These are phyloP conservation scores for Carex sylvatica DNA, from an alignment of 202 grass and related monocot genomes.

Conservation along the genomic window DNA sequence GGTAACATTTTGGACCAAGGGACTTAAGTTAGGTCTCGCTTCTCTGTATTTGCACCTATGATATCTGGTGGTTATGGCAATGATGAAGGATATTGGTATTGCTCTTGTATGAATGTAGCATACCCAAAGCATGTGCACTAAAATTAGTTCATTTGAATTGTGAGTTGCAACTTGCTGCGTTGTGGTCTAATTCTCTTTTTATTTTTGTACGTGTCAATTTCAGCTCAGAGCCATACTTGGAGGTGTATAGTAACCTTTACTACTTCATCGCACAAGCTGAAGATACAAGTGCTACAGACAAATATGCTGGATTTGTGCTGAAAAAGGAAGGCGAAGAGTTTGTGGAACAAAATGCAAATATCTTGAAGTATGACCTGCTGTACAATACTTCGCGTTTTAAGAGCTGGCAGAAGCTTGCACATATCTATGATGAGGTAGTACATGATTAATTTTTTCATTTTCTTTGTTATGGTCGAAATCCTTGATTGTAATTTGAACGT, in stretches of 20 bases:
- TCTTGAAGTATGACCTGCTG: slow-evolving; percentile 94
- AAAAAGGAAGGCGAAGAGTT: slow-evolving; percentile 99
- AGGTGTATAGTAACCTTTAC: slow-evolving; percentile 93
- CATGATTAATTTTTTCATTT: slow-evolving; percentile 30
- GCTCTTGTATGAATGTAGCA: background rate
- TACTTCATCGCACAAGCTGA: slow-evolving; percentile 78
- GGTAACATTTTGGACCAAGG: background rate
- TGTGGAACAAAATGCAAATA: slow-evolving; percentile 85
- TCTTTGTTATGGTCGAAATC: background rate
- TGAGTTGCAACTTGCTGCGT: background rate
- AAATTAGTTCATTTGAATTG: background rate
- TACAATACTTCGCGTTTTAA: slow-evolving; percentile 82
- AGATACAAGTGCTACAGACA: slow-evolving; percentile 91
- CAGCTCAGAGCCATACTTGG: slow-evolving; percentile 84
- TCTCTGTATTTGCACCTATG: background rate
- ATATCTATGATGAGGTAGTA: slow-evolving; percentile 95
- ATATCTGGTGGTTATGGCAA: background rate
- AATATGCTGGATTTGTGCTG: slow-evolving; percentile 91
- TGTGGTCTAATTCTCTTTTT: background rate
- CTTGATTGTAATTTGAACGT: background rate
- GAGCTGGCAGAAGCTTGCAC: slow-evolving; percentile 94
- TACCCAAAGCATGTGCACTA: background rate
- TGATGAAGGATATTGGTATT: background rate
- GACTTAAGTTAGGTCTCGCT: background rate
- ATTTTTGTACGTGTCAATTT: slow-evolving; percentile 12